Evolutionary conservation across 306 rosid genomes (phyloP).

Genomic region (Cajanus cajan): DNA sequence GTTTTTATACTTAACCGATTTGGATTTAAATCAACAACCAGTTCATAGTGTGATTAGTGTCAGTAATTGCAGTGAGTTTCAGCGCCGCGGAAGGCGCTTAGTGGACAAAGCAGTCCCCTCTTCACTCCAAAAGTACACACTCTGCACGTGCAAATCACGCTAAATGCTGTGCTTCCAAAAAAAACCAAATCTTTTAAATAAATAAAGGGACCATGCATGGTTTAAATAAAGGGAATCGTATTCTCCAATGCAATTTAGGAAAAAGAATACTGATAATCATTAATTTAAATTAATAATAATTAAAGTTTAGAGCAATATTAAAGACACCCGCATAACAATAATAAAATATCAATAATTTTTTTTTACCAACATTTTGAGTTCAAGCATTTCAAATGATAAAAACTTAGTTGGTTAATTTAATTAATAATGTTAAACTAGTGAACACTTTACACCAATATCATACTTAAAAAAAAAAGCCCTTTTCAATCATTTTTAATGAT

Average conservation of each 20-base stretch:
- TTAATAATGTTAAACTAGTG: no score
- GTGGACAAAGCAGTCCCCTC: conserved; percentile 16
- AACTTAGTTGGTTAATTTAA: no score
- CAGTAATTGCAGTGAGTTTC: conserved; percentile 22
- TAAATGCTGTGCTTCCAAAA: not conserved
- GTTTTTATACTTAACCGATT: not conserved
- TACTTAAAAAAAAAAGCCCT: no score
- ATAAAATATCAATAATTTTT: not conserved
- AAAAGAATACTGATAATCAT: not conserved
- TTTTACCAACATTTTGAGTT: no score
- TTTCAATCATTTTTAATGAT: no score
- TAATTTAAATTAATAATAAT: not conserved
- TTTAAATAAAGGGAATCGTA: not conserved
- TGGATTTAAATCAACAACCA: not conserved
- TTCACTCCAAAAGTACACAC: no score
- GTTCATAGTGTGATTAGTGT: not conserved
- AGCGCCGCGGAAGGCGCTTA: conserved; percentile 36
- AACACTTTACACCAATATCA: no score
- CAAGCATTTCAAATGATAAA: no score
- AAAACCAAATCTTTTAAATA: no score
- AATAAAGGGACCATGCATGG: not conserved
- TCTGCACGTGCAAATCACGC: conserved; percentile 43
- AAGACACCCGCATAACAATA: not conserved
- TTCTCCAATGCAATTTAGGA: not conserved
- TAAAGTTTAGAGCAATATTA: not conserved